These are phyloP conservation scores for Colletotrichum limetticola DNA, from an alignment of 2,329 filamentous ascomycete species.

Conservation along the genomic window DNA sequence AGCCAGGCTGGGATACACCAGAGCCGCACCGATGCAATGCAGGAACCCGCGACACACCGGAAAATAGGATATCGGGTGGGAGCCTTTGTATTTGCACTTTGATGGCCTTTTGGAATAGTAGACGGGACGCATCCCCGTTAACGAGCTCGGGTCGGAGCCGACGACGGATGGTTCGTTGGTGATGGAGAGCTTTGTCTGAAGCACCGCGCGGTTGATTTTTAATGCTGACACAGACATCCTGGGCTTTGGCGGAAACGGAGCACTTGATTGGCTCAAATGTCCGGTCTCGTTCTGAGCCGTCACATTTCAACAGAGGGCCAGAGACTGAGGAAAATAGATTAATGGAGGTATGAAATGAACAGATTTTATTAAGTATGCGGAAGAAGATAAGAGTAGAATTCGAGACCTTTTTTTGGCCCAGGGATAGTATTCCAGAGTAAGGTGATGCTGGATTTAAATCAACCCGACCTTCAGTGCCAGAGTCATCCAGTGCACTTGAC, in stretches of 20 bases:
- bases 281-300: neutral
- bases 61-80: neutral
- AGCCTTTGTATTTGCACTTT: neutral
- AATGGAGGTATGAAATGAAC: neutral
- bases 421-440: neutral
- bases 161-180: neutral
- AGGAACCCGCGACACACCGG: neutral
- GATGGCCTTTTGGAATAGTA: neutral
- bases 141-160: neutral
- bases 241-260: neutral
- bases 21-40: neutral
- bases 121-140: neutral
- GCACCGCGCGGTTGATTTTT: conserved; percentile 22
- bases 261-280: neutral
- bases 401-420: no score
- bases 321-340: no score
- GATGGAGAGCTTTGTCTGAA: neutral
- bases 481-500: neutral
- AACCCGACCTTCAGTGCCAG: neutral
- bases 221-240: conserved; percentile 21
- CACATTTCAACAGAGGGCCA: neutral
- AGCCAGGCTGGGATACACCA: neutral
- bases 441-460: neutral
- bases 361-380: neutral
- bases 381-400: neutral